These are phyloP conservation scores for Aspergillus bridgeri DNA, from an alignment of 495 filamentous ascomycete genomes.

Conservation along the genomic window DNA sequence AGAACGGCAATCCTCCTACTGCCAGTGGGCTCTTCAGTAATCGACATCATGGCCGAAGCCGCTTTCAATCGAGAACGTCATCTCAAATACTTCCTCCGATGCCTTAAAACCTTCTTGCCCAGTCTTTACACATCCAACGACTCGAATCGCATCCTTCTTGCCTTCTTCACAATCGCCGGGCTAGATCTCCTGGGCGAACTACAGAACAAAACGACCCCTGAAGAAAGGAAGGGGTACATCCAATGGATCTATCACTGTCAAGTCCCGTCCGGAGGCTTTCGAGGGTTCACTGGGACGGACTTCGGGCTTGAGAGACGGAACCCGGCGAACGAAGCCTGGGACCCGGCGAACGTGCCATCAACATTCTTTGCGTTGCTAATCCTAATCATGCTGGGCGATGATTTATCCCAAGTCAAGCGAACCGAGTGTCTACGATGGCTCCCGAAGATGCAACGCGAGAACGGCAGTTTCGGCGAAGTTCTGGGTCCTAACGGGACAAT, in stretches of 20 bases:
- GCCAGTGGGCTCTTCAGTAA: background rate
- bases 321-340: slow-evolving; percentile 55
- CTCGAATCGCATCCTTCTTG: slow-evolving; percentile 82
- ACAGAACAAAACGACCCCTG: slow-evolving; percentile 48
- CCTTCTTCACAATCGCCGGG: slow-evolving; percentile 80
- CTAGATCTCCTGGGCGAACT: slow-evolving; percentile 73
- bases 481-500: slow-evolving; percentile 57
- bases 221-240: slow-evolving; percentile 58
- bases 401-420: slow-evolving; percentile 64
- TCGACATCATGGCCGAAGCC: slow-evolving; percentile 33
- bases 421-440: slow-evolving; percentile 70
- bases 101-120: slow-evolving; percentile 77
- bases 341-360: slow-evolving; percentile 78
- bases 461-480: slow-evolving; percentile 91
- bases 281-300: slow-evolving; percentile 69
- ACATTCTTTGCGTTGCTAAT: slow-evolving; percentile 83
- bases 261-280: slow-evolving; percentile 72
- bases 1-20: background rate
- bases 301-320: slow-evolving; percentile 45
- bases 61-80: slow-evolving; percentile 68
- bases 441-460: slow-evolving; percentile 67
- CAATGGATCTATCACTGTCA: slow-evolving; percentile 76
- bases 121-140: slow-evolving; percentile 79
- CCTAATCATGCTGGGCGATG: slow-evolving; percentile 72
- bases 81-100: slow-evolving; percentile 89